phyloP scores from a whole-genome alignment of 139 green algal genomes.

The Closterium sp. region DNA sequence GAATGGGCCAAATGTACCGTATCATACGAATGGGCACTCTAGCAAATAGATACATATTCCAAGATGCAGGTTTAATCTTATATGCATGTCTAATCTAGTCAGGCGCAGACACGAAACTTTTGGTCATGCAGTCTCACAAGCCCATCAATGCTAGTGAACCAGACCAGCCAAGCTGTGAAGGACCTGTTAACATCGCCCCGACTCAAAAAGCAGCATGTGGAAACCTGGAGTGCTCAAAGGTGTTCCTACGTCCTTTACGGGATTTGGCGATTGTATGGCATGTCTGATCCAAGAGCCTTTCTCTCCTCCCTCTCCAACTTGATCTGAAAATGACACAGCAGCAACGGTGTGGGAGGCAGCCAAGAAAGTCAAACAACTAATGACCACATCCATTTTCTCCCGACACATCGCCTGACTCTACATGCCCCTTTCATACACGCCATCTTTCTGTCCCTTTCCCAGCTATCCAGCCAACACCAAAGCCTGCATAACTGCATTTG shows the following conservation, averaged over 20 bases:
- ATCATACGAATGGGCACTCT: too few relatives aligned
- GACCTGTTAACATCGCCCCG: background rate
- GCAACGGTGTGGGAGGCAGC: background rate
- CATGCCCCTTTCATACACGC: background rate
- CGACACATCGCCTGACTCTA: background rate
- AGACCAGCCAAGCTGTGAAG: background rate
- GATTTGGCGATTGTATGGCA: constrained; percentile 71
- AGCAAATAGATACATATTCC: too few relatives aligned
- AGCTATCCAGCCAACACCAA: background rate
- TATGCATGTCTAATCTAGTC: too few relatives aligned
- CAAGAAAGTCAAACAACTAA: background rate
- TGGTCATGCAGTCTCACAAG: background rate
- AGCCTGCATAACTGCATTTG: background rate
- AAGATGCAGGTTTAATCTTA: too few relatives aligned
- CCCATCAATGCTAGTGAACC: background rate
- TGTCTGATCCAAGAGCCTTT: constrained; percentile 45
- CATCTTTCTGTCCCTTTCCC: background rate
- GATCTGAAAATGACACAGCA: constrained; percentile 50
- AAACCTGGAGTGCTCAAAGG: background rate
- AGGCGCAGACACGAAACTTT: too few relatives aligned
- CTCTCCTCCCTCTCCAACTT: constrained; percentile 50
- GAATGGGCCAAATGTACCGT: too few relatives aligned
- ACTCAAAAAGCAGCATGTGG: background rate
- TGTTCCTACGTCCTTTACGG: constrained; percentile 49
- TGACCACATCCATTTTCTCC: background rate